Evolutionary conservation across 345 rosid genomes (phyloP).

Genomic region (Camelina hispida): DNA sequence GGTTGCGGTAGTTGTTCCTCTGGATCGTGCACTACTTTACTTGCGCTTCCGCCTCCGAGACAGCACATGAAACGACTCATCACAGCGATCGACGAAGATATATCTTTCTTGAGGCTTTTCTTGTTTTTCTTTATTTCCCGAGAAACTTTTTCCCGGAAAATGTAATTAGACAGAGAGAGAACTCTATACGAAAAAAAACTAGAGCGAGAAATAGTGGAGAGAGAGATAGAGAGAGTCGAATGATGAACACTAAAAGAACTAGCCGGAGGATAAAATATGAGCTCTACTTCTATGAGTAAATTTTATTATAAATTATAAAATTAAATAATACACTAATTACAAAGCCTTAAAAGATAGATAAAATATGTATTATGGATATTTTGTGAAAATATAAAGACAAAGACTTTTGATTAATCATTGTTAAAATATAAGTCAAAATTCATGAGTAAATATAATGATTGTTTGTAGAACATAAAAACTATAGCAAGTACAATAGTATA

Average conservation of each 20-base stretch:
- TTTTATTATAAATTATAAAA: too few relatives aligned
- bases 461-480: too few relatives aligned
- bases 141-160: constrained; percentile 22
- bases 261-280: background rate
- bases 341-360: too few relatives aligned
- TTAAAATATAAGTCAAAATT: too few relatives aligned
- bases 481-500: too few relatives aligned
- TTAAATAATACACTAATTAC: background rate
- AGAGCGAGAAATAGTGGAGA: background rate
- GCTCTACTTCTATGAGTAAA: too few relatives aligned
- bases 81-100: background rate
- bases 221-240: background rate
- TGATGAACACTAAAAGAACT: constrained; percentile 1
- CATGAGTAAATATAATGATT: too few relatives aligned
- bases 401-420: too few relatives aligned
- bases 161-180: constrained; percentile 16
- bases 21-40: background rate
- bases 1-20: background rate
- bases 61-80: constrained; percentile 3
- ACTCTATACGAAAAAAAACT: constrained; percentile 7
- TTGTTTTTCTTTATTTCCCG: background rate
- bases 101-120: constrained; percentile 24
- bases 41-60: constrained; percentile 23
- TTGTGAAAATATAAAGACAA: too few relatives aligned
- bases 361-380: too few relatives aligned